Evolutionary conservation across 2,329 filamentous ascomycete species (phyloP), one percentile per base, ranked within the genome.

Genomic region (Cercospora citrullina): DNA sequence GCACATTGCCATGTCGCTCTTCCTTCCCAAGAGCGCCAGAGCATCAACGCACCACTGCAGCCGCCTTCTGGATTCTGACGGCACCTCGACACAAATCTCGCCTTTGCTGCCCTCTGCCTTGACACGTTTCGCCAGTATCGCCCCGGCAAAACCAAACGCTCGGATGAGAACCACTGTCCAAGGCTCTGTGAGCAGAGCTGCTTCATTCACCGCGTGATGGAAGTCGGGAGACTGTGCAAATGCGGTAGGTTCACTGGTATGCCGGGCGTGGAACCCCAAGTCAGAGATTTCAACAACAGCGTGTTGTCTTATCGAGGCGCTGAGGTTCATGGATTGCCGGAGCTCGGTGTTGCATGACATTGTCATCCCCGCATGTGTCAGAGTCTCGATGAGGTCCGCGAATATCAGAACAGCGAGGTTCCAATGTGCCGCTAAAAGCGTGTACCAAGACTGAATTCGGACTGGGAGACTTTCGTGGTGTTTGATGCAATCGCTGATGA

Each of bases 371-470:
- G 67, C 60, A 36, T 63, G 36, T 10, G 51, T 60, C 14, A 57
- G 31, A 51, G 62, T 69, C 16, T 72, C 69, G 39, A 72, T 63
- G 23, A 69, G 59, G 26, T 72, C 70, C 14, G 67, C 62, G 14
- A 72, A 64, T 26, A 72, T 69, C 28, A 72, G 48, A 12, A 71
- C 70, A 42, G 66, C 69, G 23, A 72, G 45, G 60, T 68, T 67
- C 70, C 70, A 72, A 33, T 72, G 70, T 4, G 64, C 70, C 14
- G 67, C 64, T n/a, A 72, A 60, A 12, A 72, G 60, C 21, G 68
- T 72, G 33, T 72, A 72, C 70, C 70, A 72, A 3, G 69, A 69
- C 55, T 72, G 70, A 16, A 72, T 71, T 12, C 70, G 69, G 28
- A 66, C 69, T 1, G 70, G 69, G 21, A 72, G 57, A n/a, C 60